Evolutionary conservation across 257 asterid genomes (phyloP).

Genomic region (Capsicum baccatum): DNA sequence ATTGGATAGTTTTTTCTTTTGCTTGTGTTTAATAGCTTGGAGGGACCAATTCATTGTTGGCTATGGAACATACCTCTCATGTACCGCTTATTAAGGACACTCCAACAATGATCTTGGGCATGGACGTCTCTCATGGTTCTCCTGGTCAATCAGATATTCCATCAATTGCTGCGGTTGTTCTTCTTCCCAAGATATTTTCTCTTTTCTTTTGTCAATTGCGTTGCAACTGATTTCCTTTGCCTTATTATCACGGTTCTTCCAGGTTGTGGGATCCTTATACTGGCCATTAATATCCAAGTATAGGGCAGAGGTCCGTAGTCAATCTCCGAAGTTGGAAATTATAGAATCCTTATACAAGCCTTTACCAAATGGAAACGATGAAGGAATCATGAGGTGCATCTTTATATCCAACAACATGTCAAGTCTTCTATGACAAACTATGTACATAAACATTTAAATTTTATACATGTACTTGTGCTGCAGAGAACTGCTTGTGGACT

Average conservation of each 20-base stretch:
- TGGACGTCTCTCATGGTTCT: conserved; percentile 96
- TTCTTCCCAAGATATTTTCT: conserved; percentile 35
- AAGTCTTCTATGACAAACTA: not conserved
- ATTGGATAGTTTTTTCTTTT: conserved; percentile 15
- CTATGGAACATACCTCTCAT: conserved; percentile 61
- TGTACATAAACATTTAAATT: conserved; percentile 10
- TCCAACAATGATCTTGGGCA: conserved; percentile 94
- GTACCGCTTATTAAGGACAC: conserved; percentile 64
- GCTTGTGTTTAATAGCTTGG: conserved; percentile 64
- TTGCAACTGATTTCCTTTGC: conserved; percentile 21
- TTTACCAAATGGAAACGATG: conserved; percentile 80
- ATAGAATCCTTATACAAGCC: conserved; percentile 84
- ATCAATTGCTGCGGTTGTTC: conserved; percentile 88
- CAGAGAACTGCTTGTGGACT: conserved; percentile 92
- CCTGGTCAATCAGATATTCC: conserved; percentile 85
- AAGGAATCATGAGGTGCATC: conserved; percentile 79
- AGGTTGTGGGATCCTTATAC: conserved; percentile 93
- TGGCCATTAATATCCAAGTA: conserved; percentile 95
- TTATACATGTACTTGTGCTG: conserved; percentile 37
- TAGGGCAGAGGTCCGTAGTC: conserved; percentile 90
- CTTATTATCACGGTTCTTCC: conserved; percentile 27
- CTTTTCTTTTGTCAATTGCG: not conserved
- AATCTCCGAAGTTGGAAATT: conserved; percentile 85
- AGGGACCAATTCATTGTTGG: conserved; percentile 85
- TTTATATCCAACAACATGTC: not conserved